Conservation (phyloP, 225 moss, liverwort and hornwort genomes). For the Physcomitrellopsis africana region DNA sequence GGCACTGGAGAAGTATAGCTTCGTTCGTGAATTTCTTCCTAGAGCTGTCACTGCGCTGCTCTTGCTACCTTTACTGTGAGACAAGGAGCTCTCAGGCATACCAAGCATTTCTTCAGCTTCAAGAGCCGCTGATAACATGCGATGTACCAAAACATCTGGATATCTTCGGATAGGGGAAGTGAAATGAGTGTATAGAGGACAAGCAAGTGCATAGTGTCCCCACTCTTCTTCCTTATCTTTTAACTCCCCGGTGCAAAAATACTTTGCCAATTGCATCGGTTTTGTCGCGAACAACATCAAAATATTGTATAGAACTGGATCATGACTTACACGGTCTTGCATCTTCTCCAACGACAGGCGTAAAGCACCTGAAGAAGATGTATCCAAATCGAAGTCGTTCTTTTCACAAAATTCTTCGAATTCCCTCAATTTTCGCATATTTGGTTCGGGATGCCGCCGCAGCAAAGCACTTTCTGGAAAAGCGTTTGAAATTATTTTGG, state of each 20-base stretch:
- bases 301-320: constrained; percentile 86
- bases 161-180: constrained; percentile 97
- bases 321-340: constrained; percentile 78
- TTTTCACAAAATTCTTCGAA: constrained; percentile 90
- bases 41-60: constrained; percentile 20
- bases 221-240: constrained; percentile 90
- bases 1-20: constrained; percentile 69
- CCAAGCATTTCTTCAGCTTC: constrained; percentile 75
- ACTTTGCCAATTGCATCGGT: constrained; percentile 97
- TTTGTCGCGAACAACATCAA: constrained; percentile 95
- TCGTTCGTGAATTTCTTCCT: constrained; percentile 24
- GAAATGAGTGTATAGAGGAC: constrained; percentile 92
- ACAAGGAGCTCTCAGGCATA: constrained; percentile 36
- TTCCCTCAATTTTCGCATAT: constrained; percentile 83
- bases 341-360: constrained; percentile 87
- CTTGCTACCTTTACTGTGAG: constrained; percentile 42
- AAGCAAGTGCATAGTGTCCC: constrained; percentile 94
- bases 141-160: constrained; percentile 95
- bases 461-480: constrained; percentile 87
- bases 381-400: constrained; percentile 80
- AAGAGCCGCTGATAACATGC: constrained; percentile 86
- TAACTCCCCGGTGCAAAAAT: constrained; percentile 94
- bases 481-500: constrained; percentile 89
- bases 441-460: constrained; percentile 93
- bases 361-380: constrained; percentile 88